Conservation (phyloP, 306 rosid species). For the Hippophae rhamnoides region DNA sequence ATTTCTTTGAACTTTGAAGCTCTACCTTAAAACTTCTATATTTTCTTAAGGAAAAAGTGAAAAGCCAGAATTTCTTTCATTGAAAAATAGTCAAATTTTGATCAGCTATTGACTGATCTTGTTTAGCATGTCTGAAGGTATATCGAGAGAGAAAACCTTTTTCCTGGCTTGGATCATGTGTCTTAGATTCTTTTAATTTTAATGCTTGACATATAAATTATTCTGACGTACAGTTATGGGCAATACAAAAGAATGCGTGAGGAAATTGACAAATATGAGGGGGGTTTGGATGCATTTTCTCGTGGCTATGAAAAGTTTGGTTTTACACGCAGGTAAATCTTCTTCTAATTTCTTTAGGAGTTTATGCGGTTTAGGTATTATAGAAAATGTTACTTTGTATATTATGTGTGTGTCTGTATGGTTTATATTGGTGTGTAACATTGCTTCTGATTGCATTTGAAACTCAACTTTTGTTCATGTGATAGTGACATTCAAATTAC, state of each 20-base stretch:
- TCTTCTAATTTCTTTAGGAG: slow-evolving; percentile 4
- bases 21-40: background rate
- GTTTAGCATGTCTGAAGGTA: too few species aligned
- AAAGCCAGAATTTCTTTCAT: too few species aligned
- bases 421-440: too few species aligned
- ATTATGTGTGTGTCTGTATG: background rate
- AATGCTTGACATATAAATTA: slow-evolving; percentile 6
- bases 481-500: too few species aligned
- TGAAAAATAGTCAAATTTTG: too few species aligned
- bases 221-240: slow-evolving; percentile 44
- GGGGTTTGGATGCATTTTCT: slow-evolving; percentile 89
- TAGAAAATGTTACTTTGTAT: background rate
- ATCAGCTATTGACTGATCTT: too few species aligned
- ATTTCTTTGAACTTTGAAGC: too few species aligned
- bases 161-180: background rate
- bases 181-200: slow-evolving; percentile 1
- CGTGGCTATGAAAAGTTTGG: slow-evolving; percentile 94
- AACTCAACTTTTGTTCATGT: too few species aligned
- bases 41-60: background rate
- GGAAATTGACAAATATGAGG: slow-evolving; percentile 80
- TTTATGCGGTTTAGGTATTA: background rate
- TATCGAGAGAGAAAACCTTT: too few species aligned
- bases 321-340: slow-evolving; percentile 67
- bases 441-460: too few species aligned
- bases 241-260: slow-evolving; percentile 61